Conservation (phyloP, 352 stramenopile genomes). For the Globisporangium abappressorium region DNA sequence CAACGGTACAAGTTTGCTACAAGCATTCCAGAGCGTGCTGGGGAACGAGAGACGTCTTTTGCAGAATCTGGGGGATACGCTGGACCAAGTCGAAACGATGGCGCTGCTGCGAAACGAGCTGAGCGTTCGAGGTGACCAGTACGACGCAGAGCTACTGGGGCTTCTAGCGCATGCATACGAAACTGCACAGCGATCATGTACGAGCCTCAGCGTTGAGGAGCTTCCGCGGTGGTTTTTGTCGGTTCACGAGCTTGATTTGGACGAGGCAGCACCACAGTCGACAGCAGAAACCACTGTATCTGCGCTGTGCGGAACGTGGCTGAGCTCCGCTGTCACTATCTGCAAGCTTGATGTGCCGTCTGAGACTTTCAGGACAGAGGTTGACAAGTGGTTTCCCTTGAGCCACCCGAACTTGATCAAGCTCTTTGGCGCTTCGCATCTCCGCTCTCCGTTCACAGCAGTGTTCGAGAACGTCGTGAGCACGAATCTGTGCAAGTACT, state of each 20-base stretch:
- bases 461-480: slow-evolving; percentile 1
- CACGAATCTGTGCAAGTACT: slow-evolving; percentile 1
- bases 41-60: not conserved
- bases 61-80: not conserved
- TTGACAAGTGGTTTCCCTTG: slow-evolving; percentile 20
- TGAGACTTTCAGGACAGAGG: not conserved
- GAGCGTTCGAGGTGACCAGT: not conserved
- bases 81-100: not conserved
- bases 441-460: not conserved
- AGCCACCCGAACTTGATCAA: slow-evolving; percentile 16
- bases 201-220: not conserved
- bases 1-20: not conserved
- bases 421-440: slow-evolving; percentile 21
- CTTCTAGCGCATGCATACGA: not conserved
- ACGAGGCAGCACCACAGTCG: too few relatives aligned
- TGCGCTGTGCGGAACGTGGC: not conserved
- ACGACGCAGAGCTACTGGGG: not conserved
- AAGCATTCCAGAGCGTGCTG: not conserved
- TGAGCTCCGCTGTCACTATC: not conserved
- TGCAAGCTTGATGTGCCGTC: not conserved
- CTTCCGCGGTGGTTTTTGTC: slow-evolving; percentile 55
- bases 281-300: too few relatives aligned
- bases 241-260: slow-evolving; percentile 52
- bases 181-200: not conserved
- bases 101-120: not conserved